Percentiles rank a stretch among this genome's conserved stretches.
Evolutionary conservation across 2,329 filamentous ascomycete genomes (phyloP).

Genomic region (Basipetospora sp.): DNA sequence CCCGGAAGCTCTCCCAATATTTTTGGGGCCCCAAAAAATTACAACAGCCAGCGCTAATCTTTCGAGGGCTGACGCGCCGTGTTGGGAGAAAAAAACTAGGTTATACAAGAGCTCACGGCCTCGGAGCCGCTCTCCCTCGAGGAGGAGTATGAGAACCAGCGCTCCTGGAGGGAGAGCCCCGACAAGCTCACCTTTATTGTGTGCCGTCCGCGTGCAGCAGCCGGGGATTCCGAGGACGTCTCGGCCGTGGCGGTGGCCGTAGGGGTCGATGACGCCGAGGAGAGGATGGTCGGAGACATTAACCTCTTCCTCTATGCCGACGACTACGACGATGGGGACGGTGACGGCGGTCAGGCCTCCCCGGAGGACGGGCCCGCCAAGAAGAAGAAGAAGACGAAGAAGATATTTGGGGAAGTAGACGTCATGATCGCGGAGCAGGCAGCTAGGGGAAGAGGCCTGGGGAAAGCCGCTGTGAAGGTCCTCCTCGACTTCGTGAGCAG

Average conservation of each 20-base stretch:
- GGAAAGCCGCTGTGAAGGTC: constrained; percentile 46
- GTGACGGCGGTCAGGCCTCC: constrained; percentile 13
- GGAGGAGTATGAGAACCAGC: constrained; percentile 82
- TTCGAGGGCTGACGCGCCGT: too few species aligned
- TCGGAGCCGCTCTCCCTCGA: constrained; percentile 68
- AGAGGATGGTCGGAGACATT: constrained; percentile 56
- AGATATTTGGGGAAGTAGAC: constrained; percentile 57
- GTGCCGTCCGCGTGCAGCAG: constrained; percentile 35
- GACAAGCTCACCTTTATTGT: constrained; percentile 92
- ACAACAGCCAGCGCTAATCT: background rate
- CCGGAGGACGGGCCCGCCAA: constrained; percentile 1
- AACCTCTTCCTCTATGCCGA: constrained; percentile 62
- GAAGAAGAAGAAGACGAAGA: constrained; percentile 7
- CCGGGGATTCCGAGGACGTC: background rate
- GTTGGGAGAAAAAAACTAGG: too few species aligned
- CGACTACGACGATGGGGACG: constrained; percentile 34
- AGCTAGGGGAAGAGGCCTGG: constrained; percentile 48
- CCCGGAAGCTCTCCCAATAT: too few species aligned
- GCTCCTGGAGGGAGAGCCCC: constrained; percentile 63
- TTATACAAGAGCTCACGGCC: constrained; percentile 70
- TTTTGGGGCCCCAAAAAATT: too few species aligned
- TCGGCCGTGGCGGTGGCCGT: constrained; percentile 12
- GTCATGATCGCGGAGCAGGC: constrained; percentile 61
- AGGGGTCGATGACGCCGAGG: constrained; percentile 36
- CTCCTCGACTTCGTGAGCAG: constrained; percentile 55